phyloP scores from a whole-genome alignment of 2,329 filamentous ascomycete genomes.

The Alternaria longipes region DNA sequence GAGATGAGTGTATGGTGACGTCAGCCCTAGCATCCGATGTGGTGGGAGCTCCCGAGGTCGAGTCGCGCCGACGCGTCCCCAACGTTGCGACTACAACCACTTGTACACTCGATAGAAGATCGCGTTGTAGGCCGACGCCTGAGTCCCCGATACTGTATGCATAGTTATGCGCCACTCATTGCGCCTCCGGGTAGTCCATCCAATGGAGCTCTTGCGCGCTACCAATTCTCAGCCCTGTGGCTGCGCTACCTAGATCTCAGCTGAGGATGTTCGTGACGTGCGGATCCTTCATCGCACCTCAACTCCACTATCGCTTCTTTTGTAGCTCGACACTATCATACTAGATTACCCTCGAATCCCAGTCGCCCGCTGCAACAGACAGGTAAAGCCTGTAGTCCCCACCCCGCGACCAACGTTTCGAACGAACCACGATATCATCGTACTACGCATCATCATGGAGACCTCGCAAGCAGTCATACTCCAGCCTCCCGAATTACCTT shows the following conservation, averaged over 20 bases:
- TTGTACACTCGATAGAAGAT: rapidly evolving
- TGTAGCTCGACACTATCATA: neutral
- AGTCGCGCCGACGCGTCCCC: neutral
- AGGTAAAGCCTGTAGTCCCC: neutral
- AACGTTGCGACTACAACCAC: neutral
- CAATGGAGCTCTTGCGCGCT: neutral
- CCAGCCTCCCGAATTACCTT: too few species aligned
- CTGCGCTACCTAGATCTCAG: too few species aligned
- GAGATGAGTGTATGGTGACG: conserved; percentile 4
- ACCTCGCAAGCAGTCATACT: too few species aligned
- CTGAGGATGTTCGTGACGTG: neutral
- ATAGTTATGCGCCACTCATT: neutral
- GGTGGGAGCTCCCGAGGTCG: neutral
- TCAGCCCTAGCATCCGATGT: neutral
- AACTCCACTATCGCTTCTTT: neutral
- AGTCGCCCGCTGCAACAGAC: rapidly evolving
- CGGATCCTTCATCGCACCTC: neutral
- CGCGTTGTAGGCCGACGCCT: too few species aligned
- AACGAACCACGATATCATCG: neutral
- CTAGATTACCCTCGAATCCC: rapidly evolving
- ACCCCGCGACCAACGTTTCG: too few species aligned
- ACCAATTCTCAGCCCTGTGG: neutral
- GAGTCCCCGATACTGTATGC: rapidly evolving
- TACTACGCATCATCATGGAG: neutral
- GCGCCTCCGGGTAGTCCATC: neutral